Conservation (phyloP, 352 stramenopile species). For the Globisporangium solare region DNA sequence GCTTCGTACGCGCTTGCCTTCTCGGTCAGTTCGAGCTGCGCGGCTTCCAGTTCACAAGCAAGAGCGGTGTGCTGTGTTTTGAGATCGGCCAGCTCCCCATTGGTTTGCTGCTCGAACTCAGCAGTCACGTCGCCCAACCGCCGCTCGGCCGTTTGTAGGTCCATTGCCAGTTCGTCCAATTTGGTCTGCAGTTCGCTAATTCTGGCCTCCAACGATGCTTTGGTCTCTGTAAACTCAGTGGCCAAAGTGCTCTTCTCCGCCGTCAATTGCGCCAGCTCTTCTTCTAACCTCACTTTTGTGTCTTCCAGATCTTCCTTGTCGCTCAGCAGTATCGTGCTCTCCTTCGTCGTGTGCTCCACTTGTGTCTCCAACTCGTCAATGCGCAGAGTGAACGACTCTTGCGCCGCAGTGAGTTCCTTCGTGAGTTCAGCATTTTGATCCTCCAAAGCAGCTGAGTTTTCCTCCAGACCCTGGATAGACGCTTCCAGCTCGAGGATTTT, state of each 20-base stretch:
- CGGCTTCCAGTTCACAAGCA: background rate
- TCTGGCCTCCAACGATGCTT: slow-evolving; percentile 4
- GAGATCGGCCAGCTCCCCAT: background rate
- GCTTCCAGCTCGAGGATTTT: slow-evolving; percentile 33
- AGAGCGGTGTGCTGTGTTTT: slow-evolving; percentile 1
- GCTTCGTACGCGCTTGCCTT: background rate
- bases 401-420: slow-evolving; percentile 16
- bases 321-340: slow-evolving; percentile 25
- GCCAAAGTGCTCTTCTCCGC: slow-evolving; percentile 15
- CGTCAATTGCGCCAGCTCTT: slow-evolving; percentile 11
- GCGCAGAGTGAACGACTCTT: slow-evolving; percentile 20
- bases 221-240: slow-evolving; percentile 5
- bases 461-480: slow-evolving; percentile 27
- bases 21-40: slow-evolving; percentile 3
- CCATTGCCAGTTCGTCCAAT: background rate
- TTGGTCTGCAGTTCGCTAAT: background rate
- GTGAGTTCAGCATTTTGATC: slow-evolving; percentile 35
- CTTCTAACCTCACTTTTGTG: slow-evolving; percentile 8
- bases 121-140: background rate
- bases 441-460: slow-evolving; percentile 13
- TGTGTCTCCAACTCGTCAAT: slow-evolving; percentile 25
- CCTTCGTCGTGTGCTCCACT: slow-evolving; percentile 31
- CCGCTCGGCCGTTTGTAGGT: slow-evolving; percentile 6
- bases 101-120: background rate
- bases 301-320: slow-evolving; percentile 22